Conservation (phyloP, 1,139 yeast species). For the Wickerhamiella infanticola region DNA sequence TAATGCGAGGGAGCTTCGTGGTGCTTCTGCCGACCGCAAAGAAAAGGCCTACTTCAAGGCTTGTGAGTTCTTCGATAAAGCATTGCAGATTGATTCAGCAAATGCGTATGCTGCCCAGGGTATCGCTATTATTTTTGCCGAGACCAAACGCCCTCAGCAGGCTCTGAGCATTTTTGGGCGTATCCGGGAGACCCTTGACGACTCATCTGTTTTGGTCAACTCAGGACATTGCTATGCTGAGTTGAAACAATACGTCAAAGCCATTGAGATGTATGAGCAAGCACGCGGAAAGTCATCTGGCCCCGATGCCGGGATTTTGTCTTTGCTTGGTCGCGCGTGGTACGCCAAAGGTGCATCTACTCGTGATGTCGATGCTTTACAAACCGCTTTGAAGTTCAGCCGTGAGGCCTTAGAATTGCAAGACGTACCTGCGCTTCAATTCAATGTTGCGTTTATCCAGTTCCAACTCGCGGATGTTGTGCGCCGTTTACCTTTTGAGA, state of each 20-base stretch:
- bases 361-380: constrained; percentile 42
- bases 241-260: constrained; percentile 65
- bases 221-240: constrained; percentile 81
- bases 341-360: constrained; percentile 63
- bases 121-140: constrained; percentile 83
- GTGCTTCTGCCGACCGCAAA: constrained; percentile 48
- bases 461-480: constrained; percentile 78
- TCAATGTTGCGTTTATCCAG: constrained; percentile 72
- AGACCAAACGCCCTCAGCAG: constrained; percentile 56
- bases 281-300: constrained; percentile 51
- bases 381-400: constrained; percentile 48
- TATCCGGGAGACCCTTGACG: constrained; percentile 77
- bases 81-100: constrained; percentile 63
- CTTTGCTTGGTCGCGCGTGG: constrained; percentile 84
- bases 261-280: constrained; percentile 77
- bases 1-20: constrained; percentile 65
- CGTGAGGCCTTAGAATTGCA: constrained; percentile 38
- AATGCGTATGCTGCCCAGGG: constrained; percentile 98
- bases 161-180: constrained; percentile 82
- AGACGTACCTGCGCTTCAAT: constrained; percentile 36
- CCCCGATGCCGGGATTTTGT: constrained; percentile 40
- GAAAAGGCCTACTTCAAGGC: constrained; percentile 75
- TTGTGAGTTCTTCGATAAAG: constrained; percentile 79
- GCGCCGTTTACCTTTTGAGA: constrained; percentile 43
- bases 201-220: constrained; percentile 68